Evolutionary conservation across 352 stramenopile genomes (phyloP).

Genomic region (Pythium vanterpoolii): DNA sequence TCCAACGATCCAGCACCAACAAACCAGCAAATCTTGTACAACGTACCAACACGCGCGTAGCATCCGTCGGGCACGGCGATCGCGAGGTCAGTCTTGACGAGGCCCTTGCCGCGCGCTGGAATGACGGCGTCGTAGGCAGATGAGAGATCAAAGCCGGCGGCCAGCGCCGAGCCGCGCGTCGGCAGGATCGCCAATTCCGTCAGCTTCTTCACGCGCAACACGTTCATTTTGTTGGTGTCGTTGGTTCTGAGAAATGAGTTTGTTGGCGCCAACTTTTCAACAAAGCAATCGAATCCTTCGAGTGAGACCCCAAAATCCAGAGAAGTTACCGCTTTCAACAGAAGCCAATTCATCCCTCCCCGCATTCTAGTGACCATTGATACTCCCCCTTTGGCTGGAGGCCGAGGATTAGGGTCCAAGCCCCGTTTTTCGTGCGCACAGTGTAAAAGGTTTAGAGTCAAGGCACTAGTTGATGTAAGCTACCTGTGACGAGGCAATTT

Average conservation of each 20-base stretch:
- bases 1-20: background rate
- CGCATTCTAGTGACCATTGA: no score
- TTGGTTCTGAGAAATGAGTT: conserved; percentile 1
- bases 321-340: no score
- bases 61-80: conserved; percentile 94
- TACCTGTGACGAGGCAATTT: no score
- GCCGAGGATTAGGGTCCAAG: no score
- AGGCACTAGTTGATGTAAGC: no score
- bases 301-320: no score
- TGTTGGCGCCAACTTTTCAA: conserved; percentile 1
- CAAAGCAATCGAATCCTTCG: no score
- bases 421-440: no score
- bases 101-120: conserved; percentile 87
- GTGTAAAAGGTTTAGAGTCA: no score
- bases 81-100: conserved; percentile 97
- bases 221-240: conserved; percentile 16
- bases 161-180: conserved; percentile 64
- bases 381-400: no score
- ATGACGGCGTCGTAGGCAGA: conserved; percentile 88
- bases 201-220: conserved; percentile 85
- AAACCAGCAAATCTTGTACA: conserved; percentile 1
- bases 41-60: conserved; percentile 92
- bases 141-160: conserved; percentile 83
- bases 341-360: no score
- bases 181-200: conserved; percentile 79